Evolutionary conservation across 75 land plant species (phyloP).

Genomic region (Pinus albicaulis): DNA sequence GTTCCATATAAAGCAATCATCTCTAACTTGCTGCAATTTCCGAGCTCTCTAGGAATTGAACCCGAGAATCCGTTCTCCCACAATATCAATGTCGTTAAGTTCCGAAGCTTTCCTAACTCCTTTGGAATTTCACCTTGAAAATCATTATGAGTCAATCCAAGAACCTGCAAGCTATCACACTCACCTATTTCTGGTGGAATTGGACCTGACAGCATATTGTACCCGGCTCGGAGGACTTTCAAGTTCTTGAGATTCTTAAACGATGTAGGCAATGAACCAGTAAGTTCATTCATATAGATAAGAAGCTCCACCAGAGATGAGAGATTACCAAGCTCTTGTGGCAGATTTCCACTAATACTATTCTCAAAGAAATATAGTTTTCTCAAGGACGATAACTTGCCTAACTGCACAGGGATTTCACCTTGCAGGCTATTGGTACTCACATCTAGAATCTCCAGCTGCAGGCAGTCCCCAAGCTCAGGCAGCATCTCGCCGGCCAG

Average conservation of each 20-base stretch:
- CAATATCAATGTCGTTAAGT: constrained; percentile 45
- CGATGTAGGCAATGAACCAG: constrained; percentile 53
- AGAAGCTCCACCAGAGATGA: constrained; percentile 39
- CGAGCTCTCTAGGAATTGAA: constrained; percentile 60
- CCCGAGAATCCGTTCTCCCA: constrained; percentile 67
- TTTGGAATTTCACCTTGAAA: constrained; percentile 58
- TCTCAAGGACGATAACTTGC: constrained; percentile 27
- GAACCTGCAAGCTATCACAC: constrained; percentile 41
- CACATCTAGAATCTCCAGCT: constrained; percentile 55
- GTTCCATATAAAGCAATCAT: constrained; percentile 68
- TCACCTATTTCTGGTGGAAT: constrained; percentile 59
- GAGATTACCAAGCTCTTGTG: constrained; percentile 52
- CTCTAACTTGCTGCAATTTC: constrained; percentile 49
- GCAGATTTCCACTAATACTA: constrained; percentile 43
- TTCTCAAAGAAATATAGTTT: constrained; percentile 58
- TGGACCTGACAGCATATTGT: constrained; percentile 60
- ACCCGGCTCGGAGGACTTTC: constrained; percentile 45
- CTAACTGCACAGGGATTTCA: constrained; percentile 38
- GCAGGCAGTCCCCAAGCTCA: constrained; percentile 22
- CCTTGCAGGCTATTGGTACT: constrained; percentile 59
- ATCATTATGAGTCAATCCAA: constrained; percentile 68
- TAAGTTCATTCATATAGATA: constrained; percentile 41
- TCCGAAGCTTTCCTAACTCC: constrained; percentile 58
- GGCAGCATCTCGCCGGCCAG: constrained; percentile 57
- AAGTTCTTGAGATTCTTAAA: constrained; percentile 58